Conservation (phyloP, 345 rosid species). For the Erysimum cheiranthoides region DNA sequence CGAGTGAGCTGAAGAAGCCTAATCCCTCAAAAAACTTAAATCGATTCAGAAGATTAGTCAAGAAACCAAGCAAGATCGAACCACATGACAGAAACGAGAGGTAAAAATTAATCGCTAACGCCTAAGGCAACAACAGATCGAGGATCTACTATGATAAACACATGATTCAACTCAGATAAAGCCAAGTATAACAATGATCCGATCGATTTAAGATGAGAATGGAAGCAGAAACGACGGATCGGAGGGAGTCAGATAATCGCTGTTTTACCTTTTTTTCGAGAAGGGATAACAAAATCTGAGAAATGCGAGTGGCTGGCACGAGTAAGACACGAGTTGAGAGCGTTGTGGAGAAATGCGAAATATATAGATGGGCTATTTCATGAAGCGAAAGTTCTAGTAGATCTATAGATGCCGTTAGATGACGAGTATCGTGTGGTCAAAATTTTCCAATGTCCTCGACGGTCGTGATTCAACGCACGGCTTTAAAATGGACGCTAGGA, state of each 20-base stretch:
- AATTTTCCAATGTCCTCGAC: slow-evolving; percentile 13
- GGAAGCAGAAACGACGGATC: slow-evolving; percentile 22
- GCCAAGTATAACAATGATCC: background rate
- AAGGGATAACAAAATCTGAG: slow-evolving; percentile 7
- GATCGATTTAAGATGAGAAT: background rate
- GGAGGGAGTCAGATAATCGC: background rate
- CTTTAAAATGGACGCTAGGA: slow-evolving; percentile 40
- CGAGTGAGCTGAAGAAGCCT: no score
- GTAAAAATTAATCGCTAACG: no score
- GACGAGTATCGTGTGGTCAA: slow-evolving; percentile 51
- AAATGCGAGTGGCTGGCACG: slow-evolving; percentile 48
- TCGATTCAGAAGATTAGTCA: background rate
- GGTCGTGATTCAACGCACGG: slow-evolving; percentile 33
- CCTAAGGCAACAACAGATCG: background rate
- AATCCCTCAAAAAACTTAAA: background rate
- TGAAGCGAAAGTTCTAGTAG: slow-evolving; percentile 59
- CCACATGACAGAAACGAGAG: background rate
- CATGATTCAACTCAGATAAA: slow-evolving; percentile 32
- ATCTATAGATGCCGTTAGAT: slow-evolving; percentile 51
- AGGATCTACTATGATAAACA: slow-evolving; percentile 28
- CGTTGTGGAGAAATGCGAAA: background rate
- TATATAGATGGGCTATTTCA: slow-evolving; percentile 31
- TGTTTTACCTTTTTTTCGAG: slow-evolving; percentile 11
- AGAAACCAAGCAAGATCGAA: background rate
- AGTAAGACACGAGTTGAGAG: slow-evolving; percentile 56